phyloP scores from a whole-genome alignment of 192 early-diverging fungal genomes.

The Backusella circina region DNA sequence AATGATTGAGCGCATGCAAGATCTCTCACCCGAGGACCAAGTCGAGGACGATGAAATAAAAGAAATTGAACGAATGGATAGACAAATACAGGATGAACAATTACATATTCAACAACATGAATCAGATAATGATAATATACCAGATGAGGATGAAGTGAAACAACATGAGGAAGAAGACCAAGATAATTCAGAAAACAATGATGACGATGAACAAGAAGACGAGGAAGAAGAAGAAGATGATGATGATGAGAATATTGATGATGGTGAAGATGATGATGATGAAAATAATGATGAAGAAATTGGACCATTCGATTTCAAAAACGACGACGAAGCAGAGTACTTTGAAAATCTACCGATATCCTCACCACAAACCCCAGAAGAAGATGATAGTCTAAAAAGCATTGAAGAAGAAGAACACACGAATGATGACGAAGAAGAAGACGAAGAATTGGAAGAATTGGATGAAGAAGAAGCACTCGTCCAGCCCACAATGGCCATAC shows the following conservation, averaged over 20 bases:
- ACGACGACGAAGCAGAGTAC: not conserved
- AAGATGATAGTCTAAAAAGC: not conserved
- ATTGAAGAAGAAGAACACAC: not conserved
- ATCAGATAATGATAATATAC: not conserved
- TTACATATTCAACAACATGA: slow-evolving; percentile 5
- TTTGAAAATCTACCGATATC: not conserved
- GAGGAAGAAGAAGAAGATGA: not conserved
- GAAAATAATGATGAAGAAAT: not conserved
- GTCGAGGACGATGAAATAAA: slow-evolving; percentile 9
- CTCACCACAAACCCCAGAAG: not conserved
- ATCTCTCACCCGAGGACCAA: not conserved
- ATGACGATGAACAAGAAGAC: not conserved
- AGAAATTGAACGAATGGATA: slow-evolving; percentile 11
- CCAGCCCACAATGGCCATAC: not conserved
- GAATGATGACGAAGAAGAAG: not conserved
- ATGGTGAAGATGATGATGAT: not conserved
- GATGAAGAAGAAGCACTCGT: not conserved
- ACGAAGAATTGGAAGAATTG: not conserved
- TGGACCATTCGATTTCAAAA: not conserved
- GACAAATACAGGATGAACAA: slow-evolving; percentile 1
- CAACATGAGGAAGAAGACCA: slow-evolving; percentile 1
- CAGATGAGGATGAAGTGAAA: not conserved
- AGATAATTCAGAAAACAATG: not conserved
- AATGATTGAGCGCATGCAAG: not conserved
- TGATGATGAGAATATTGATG: not conserved